phyloP scores from a whole-genome alignment of 2,329 filamentous ascomycete species.

The Phaeophleospora eucalypticola region DNA sequence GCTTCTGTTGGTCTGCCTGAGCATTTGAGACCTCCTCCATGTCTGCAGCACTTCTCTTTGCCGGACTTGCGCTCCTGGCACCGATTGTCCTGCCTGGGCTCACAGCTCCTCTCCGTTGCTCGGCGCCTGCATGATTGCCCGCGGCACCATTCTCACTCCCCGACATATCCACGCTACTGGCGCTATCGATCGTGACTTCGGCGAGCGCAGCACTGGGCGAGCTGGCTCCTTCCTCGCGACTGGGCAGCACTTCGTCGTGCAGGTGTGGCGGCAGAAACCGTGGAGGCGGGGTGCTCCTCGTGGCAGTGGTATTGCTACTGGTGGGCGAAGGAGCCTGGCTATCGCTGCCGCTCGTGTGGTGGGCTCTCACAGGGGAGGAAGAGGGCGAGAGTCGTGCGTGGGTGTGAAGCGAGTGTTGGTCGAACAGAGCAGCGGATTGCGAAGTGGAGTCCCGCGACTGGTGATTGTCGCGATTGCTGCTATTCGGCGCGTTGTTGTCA shows the following conservation, averaged over 20 bases:
- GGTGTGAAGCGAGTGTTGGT: conserved; percentile 15
- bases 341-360: conserved; percentile 9
- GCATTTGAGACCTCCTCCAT: conserved; percentile 41
- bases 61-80: conserved; percentile 48
- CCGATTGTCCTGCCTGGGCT: conserved; percentile 19
- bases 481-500: not conserved
- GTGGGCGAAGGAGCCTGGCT: conserved; percentile 18
- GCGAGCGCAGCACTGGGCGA: conserved; percentile 30
- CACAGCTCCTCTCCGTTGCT: conserved; percentile 12
- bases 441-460: not conserved
- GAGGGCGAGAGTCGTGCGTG: conserved; percentile 25
- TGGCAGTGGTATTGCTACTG: conserved; percentile 17
- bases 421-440: conserved; percentile 8
- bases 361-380: conserved; percentile 15
- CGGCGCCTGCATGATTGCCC: conserved; percentile 1
- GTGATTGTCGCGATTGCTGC: not conserved
- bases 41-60: conserved; percentile 52
- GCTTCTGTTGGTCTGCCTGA: conserved; percentile 5
- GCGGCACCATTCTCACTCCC: conserved; percentile 27
- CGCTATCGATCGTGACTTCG: conserved; percentile 33
- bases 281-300: conserved; percentile 15
- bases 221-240: conserved; percentile 26
- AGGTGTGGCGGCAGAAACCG: conserved; percentile 55
- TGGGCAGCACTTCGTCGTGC: conserved; percentile 46
- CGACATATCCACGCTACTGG: conserved; percentile 43